Conservation (phyloP, 495 filamentous ascomycete species). For the Xylaria longipes region DNA sequence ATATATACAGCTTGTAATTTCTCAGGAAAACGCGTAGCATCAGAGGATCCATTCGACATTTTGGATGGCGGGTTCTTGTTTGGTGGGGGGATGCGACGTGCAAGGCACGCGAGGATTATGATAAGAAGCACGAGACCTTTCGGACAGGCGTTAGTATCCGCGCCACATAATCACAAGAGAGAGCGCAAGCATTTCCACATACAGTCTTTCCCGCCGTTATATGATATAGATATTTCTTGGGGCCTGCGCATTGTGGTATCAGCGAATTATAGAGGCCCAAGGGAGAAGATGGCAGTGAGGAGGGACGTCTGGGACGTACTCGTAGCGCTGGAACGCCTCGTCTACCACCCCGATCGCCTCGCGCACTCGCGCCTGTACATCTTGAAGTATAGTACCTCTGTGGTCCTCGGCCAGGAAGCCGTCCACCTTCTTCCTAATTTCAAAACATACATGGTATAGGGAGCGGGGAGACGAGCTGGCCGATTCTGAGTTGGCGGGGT, state of each 20-base stretch:
- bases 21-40: slow-evolving; percentile 38
- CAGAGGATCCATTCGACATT: slow-evolving; percentile 20
- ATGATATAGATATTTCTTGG: slow-evolving; percentile 84
- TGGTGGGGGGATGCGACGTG: slow-evolving; percentile 34
- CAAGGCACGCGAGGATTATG: slow-evolving; percentile 78
- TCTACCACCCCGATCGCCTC: slow-evolving; percentile 73
- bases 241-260: slow-evolving; percentile 55
- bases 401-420: slow-evolving; percentile 63
- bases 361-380: slow-evolving; percentile 77
- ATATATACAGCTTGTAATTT: slow-evolving; percentile 87
- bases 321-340: slow-evolving; percentile 73
- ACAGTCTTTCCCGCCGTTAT: slow-evolving; percentile 98
- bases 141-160: neutral
- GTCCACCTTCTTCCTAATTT: slow-evolving; percentile 67
- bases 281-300: neutral
- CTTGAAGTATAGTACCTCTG: slow-evolving; percentile 58
- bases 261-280: slow-evolving; percentile 16
- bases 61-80: slow-evolving; percentile 20
- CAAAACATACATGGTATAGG: slow-evolving; percentile 51
- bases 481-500: slow-evolving; percentile 38
- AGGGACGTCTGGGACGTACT: slow-evolving; percentile 50
- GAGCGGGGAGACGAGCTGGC: slow-evolving; percentile 36
- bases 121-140: slow-evolving; percentile 78
- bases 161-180: neutral
- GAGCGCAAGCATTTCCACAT: slow-evolving; percentile 3